Conservation (phyloP, 2,329 filamentous ascomycete genomes). For the Nothopassalora personata region DNA sequence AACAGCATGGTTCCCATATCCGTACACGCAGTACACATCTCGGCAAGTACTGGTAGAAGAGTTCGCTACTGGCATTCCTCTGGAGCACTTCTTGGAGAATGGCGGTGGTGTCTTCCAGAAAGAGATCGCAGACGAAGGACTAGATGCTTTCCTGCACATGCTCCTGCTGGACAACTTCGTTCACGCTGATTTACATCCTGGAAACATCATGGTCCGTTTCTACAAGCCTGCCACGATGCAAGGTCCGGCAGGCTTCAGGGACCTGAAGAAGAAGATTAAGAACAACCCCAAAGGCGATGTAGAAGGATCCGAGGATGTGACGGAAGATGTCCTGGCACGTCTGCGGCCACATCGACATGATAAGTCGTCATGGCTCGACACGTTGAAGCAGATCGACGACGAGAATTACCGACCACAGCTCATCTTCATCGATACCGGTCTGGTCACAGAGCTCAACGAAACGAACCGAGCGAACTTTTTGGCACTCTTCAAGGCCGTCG, state of each 20-base stretch:
- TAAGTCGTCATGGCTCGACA: slow-evolving; percentile 60
- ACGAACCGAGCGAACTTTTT: slow-evolving; percentile 86
- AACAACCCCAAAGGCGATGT: slow-evolving; percentile 28
- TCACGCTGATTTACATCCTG: slow-evolving; percentile 91
- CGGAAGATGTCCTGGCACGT: slow-evolving; percentile 76
- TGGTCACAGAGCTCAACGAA: slow-evolving; percentile 88
- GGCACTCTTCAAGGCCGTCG: slow-evolving; percentile 90
- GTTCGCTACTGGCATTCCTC: slow-evolving; percentile 87
- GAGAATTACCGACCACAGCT: slow-evolving; percentile 92
- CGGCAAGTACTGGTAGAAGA: slow-evolving; percentile 91
- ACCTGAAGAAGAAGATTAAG: slow-evolving; percentile 12
- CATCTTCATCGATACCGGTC: slow-evolving; percentile 93
- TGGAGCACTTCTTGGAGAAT: slow-evolving; percentile 83
- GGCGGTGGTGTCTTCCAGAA: slow-evolving; percentile 89
- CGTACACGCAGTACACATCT: slow-evolving; percentile 87
- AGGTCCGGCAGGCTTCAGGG: slow-evolving; percentile 36
- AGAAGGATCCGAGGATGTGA: slow-evolving; percentile 64
- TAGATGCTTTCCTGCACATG: slow-evolving; percentile 96
- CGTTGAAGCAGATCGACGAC: slow-evolving; percentile 69
- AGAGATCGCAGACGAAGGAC: slow-evolving; percentile 88
- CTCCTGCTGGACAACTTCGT: slow-evolving; percentile 95
- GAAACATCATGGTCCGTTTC: slow-evolving; percentile 99
- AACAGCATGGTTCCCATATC: slow-evolving; percentile 95
- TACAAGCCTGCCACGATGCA: slow-evolving; percentile 75
- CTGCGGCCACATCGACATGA: slow-evolving; percentile 69